Evolutionary conservation across 164 flowering plant genomes (phyloP).

Genomic region (Nymphaea colorata): DNA sequence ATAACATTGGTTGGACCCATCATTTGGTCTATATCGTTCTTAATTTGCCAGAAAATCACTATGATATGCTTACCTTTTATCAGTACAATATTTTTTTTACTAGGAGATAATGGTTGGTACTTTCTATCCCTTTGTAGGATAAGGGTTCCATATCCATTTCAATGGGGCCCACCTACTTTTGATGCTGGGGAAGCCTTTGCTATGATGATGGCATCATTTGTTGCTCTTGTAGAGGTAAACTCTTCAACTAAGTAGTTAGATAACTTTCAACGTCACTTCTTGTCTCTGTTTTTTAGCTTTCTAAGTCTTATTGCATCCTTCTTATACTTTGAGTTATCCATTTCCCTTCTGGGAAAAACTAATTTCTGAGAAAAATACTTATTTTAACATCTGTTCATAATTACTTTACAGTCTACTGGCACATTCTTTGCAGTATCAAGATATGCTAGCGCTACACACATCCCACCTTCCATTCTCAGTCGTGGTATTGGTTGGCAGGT

Average conservation of each 20-base stretch:
- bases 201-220: slow-evolving; percentile 84
- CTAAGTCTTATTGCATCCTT: no score
- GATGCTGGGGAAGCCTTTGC: slow-evolving; percentile 93
- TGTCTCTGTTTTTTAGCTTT: background rate
- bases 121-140: slow-evolving; percentile 40
- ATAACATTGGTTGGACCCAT: background rate
- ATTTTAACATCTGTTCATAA: no score
- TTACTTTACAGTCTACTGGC: slow-evolving; percentile 56
- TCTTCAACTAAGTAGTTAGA: background rate
- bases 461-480: slow-evolving; percentile 85
- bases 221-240: slow-evolving; percentile 77
- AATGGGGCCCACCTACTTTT: slow-evolving; percentile 91
- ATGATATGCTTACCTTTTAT: background rate
- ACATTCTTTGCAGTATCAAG: slow-evolving; percentile 72
- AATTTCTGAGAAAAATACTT: no score
- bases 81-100: background rate
- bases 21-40: background rate
- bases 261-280: background rate
- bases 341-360: no score
- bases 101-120: background rate
- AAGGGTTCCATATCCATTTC: slow-evolving; percentile 82
- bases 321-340: no score
- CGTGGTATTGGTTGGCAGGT: slow-evolving; percentile 99
- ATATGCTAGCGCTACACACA: slow-evolving; percentile 87
- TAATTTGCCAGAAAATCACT: background rate